Evolutionary conservation across 192 early-diverging fungal species (phyloP).

Genomic region (Cladochytrium replicatum): DNA sequence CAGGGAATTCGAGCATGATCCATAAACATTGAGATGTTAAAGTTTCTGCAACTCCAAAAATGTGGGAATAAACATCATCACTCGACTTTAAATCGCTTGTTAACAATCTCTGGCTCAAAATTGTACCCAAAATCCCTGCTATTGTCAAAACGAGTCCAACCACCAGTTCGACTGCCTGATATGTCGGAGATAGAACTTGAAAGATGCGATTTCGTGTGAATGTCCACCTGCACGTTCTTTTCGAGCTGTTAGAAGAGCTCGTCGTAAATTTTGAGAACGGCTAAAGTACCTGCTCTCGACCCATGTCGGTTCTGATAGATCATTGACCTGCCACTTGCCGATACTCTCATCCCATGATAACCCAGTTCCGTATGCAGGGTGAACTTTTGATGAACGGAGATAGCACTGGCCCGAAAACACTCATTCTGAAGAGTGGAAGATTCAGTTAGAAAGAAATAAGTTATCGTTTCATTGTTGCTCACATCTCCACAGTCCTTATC

Average conservation of each 20-base stretch:
- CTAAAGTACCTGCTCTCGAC: constrained; percentile 20
- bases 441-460: no score
- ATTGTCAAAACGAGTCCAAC: constrained; percentile 18
- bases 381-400: no score
- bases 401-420: no score
- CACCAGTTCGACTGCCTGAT: constrained; percentile 27
- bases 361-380: constrained; percentile 42
- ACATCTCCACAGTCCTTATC: no score
- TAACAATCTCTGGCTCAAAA: constrained; percentile 8
- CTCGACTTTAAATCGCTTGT: constrained; percentile 14
- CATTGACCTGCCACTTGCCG: constrained; percentile 25
- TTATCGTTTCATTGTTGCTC: no score
- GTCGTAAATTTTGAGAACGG: not conserved
- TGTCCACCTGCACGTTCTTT: constrained; percentile 4
- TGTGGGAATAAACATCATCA: constrained; percentile 8
- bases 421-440: no score
- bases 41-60: no score
- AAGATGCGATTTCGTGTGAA: constrained; percentile 25
- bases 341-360: constrained; percentile 29
- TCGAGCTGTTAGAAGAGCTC: not conserved
- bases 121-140: constrained; percentile 4
- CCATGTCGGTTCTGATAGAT: constrained; percentile 32
- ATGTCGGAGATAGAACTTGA: constrained; percentile 12
- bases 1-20: no score
- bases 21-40: no score